Base-by-base conservation (phyloP, 2,329 filamentous ascomycete genomes). In the Dothideomycetes sp. region DNA sequence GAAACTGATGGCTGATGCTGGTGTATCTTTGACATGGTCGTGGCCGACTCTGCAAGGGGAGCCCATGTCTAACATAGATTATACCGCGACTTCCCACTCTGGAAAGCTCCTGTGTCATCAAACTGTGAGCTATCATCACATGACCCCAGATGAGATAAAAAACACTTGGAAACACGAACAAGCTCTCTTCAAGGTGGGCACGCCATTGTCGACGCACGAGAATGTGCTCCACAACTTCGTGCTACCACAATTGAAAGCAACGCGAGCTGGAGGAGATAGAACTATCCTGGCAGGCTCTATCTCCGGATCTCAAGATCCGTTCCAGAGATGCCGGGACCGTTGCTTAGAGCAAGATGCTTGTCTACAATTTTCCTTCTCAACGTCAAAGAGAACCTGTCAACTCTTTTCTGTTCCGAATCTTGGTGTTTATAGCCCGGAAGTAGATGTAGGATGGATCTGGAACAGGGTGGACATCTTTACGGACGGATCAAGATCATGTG, bases 91-190 rank as follows among this genome's bases (percentile, higher is more conserved):
- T 3, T 9, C 22, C 48, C 18, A 18, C 17, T 17, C n/a, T 9
- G 16, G 28, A 11, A 22, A 29, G 10, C 34, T 51, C 13, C 53
- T 49, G 51, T 57, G 54, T 42, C 49, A 43, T 41, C 51, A 51
- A 10, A 44, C 50, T 0, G 42, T 52, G 1, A 52, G 49, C 3
- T 52, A 54, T 18, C 51, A 51, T 22, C 49, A 51, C 20, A 27
- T 57, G 17, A 42, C 43, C 0, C 45, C 53, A 8, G 43, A 33
- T 2, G 46, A 41, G 33, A 45, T 58, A 8, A 30, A 42, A 23
- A 38, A 43, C 10, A 38, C 56, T 22, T 55, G 52, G 48, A 29
- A 47, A 3, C 54, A 53, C 17, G 54, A 59, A 41, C 52, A 57
- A 37, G 24, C n/a, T n/a, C n/a, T n/a, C n/a, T 25, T 13, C 28